Evolutionary conservation across 441 rosid species (phyloP), one percentile per base, ranked within the genome.

Genomic region (Geranium incanum): DNA sequence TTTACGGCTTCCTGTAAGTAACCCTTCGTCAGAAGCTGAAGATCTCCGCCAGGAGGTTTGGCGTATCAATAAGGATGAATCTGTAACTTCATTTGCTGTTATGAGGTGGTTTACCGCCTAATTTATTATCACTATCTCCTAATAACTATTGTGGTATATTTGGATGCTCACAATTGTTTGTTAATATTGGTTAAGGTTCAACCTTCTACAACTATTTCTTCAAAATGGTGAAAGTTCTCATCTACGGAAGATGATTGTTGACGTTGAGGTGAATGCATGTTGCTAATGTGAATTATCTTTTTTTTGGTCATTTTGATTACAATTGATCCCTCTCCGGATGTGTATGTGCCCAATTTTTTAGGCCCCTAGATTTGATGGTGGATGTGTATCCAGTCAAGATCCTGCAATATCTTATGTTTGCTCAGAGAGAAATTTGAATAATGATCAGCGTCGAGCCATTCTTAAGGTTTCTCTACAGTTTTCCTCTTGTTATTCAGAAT

Each of bases 401-500:
- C 98, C 99, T 72, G 97, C 98, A 48, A 77, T 95, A 80, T 92
- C 99, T 50, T 95, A 95, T 78, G 81, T 95, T 70, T 86, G 96
- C 96, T 89, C 99, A 18, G 93, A 87, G 80, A 84, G 84, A 79
- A 86, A 85, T 83, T 82, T 95, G 76, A 95, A 95, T 81, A 85
- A 86, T 75, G 97, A 95, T 84, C 99, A 95, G 84, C 98, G 97
- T 52, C 93, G 96, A 77, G 95, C 98, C 70, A 88, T 95, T 82
- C 83, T 92, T 59, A 95, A 92, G 99, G 99, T 95, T 72, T 39
- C 67, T 70, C 59, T 74, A 71, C 55, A 70, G 19, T 67, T 68
- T 73, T 72, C 76, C 43, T 28, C 52, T 70, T 38, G 36, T 38
- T 50, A 21, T 45, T 48, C 48, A 69, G 33, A 15, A 21, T 23